Base-by-base conservation (phyloP, 441 rosid species). In the Omphalea diandra region DNA sequence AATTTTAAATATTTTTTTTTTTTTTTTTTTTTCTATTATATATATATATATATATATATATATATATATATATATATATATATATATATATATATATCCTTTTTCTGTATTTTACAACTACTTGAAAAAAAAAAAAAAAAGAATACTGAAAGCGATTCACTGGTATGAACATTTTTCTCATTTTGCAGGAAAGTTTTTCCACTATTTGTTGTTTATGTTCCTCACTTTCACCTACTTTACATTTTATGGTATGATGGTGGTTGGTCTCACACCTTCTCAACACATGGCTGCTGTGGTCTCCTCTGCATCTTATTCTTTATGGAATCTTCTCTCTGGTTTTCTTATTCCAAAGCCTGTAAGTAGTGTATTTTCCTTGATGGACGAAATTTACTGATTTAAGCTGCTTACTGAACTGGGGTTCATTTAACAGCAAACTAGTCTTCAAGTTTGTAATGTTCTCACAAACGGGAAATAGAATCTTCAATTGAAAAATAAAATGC, bases 241-340 rank as follows among this genome's bases (percentile, higher is more conserved):
- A 71, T 86, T 85, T 75, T 92, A 90, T 6, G 97, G 97, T 15
- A 89, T 92, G 96, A 89, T 94, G 99, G 97, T 90, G 12, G 93
- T 94, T 66, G 99, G 96, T 69, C 88, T 94, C 75, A 91, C 97
- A 43, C 94, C 97, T 57, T 75, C 78, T 53, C 96, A 78, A 65
- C 91, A 91, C 69, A 60, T 89, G 80, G 93, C 99, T 0, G 93
- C 97, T 0, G 93, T 92, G 44, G 78, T 92, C 73, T 92, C 97
- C 55, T 92, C 97, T 52, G 96, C 97, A 17, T 90, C 89, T 73
- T 92, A 92, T 87, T 94, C 97, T 44, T 72, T 92, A n/a, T 94
- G 98, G 97, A 91, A 94, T 78, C 97, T 94, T 61, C 92, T 85
- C 31, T 87, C 98, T 0, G 98, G 97, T 59, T 94, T 94, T 79